Evolutionary conservation across 2,329 filamentous ascomycete species (phyloP).

Genomic region (Talaromyces amestolkiae): DNA sequence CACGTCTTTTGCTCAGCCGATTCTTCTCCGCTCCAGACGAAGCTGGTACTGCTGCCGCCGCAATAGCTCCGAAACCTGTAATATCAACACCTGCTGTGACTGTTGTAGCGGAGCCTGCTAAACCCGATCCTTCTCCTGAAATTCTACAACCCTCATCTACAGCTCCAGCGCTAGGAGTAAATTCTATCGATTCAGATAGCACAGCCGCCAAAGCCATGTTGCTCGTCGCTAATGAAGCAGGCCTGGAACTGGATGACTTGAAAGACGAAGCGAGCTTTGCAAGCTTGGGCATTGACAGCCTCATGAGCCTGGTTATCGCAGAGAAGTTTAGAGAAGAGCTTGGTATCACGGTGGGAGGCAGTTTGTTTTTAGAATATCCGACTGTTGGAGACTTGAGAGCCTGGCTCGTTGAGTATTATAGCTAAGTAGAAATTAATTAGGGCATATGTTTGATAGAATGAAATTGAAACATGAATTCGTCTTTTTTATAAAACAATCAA

Average conservation of each 20-base stretch:
- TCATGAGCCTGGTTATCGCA: constrained; percentile 37
- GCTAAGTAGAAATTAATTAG: background rate
- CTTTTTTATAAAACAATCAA: too few species aligned
- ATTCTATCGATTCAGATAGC: background rate
- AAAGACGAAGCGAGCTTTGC: constrained; percentile 23
- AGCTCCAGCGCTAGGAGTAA: background rate
- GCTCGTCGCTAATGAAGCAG: background rate
- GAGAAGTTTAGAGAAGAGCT: constrained; percentile 34
- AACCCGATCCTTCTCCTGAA: too few species aligned
- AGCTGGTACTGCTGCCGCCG: background rate
- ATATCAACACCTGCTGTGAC: background rate
- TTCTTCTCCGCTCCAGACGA: constrained; percentile 42
- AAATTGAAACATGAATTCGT: too few species aligned
- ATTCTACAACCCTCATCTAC: background rate
- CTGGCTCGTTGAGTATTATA: background rate
- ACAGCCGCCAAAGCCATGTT: background rate
- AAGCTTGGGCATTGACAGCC: constrained; percentile 36
- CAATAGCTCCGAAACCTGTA: background rate
- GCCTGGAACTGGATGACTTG: background rate
- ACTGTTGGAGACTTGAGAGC: background rate
- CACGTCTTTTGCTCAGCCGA: constrained; percentile 22
- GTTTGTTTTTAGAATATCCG: background rate
- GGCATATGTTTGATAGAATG: too few species aligned
- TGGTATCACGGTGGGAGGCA: constrained; percentile 25
- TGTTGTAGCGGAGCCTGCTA: background rate